phyloP scores from a whole-genome alignment of 768 basidiomycete species.

The Pleurotus djamor region DNA sequence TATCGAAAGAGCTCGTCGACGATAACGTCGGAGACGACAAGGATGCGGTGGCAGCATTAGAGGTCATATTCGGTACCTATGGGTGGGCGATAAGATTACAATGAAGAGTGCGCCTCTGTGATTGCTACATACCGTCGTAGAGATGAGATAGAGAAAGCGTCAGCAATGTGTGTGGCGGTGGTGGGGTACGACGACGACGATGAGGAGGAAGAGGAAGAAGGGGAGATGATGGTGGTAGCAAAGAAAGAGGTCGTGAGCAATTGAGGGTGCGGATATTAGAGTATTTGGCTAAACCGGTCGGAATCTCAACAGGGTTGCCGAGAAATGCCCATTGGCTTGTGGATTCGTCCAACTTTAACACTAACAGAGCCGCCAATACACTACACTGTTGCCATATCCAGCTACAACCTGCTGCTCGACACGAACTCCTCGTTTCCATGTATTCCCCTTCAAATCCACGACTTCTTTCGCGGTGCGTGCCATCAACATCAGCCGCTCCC shows the following conservation, averaged over 20 bases:
- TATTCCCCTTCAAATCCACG: conserved; percentile 54
- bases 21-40: conserved; percentile 19
- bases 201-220: conserved; percentile 8
- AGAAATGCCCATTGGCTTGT: background rate
- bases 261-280: background rate
- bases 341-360: background rate
- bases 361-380: conserved; percentile 65
- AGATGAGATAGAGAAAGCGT: background rate
- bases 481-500: conserved; percentile 58
- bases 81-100: background rate
- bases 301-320: background rate
- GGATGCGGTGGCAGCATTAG: conserved; percentile 4
- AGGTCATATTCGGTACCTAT: background rate
- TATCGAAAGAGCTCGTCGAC: conserved; percentile 19
- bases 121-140: background rate
- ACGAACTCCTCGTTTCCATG: conserved; percentile 56
- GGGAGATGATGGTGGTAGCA: conserved; percentile 11
- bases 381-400: conserved; percentile 60
- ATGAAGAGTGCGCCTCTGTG: background rate
- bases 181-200: background rate
- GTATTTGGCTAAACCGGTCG: background rate
- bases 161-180: background rate
- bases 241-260: background rate
- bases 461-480: conserved; percentile 48
- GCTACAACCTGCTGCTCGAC: conserved; percentile 66